Base-by-base conservation (phyloP, 2,329 filamentous ascomycete species). In the Cryphonectria nitschkei region DNA sequence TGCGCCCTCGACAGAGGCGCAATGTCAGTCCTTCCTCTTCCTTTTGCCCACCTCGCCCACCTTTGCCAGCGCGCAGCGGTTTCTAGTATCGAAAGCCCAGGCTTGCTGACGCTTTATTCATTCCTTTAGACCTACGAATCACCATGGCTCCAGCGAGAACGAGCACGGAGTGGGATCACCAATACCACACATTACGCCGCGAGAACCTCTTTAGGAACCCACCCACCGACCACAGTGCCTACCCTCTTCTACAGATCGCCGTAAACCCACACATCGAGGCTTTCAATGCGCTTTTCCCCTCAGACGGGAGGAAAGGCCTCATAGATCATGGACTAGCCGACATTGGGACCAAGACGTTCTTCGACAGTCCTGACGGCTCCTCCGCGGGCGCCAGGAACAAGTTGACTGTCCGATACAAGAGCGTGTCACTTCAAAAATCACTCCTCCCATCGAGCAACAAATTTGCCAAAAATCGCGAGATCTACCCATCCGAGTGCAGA, bases 221-320 rank as follows among this genome's bases (percentile, higher is more conserved):
- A 26, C 95, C 96, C 0, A 92, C 89, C 77, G 95, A 98, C 79
- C 92, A 89, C 76, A 92, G 92, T 13, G 94, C 95, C 71, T 98
- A 97, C 78, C 96, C 96, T 19, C 88, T 92, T 32, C 89, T 99
- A 64, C 92, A 95, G 76, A 88, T 88, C 73, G 93, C 95, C n/a
- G 90, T 98, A 72, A 87, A 93, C 75, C 96, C 96, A 65, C 96
- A 99, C 81, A 92, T 98, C 76, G 91, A 98, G 78, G 96, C 96
- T 8, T 99, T 98, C 88, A 97, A 99, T 84, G 90, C 90, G 67
- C 86, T 98, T 64, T 97, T 98, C 79, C 88, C 90, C 43, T 85
- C 87, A 70, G 87, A 91, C 81, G 93, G 93, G 65, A 82, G 81
- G 74, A 80, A 79, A 19, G 81, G 84, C 60, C 79, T 90, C 70